Evolutionary conservation across 108 stramenopile genomes (phyloP), one percentile per base, ranked within the genome.

Genomic region (Skeletonema tropicum): DNA sequence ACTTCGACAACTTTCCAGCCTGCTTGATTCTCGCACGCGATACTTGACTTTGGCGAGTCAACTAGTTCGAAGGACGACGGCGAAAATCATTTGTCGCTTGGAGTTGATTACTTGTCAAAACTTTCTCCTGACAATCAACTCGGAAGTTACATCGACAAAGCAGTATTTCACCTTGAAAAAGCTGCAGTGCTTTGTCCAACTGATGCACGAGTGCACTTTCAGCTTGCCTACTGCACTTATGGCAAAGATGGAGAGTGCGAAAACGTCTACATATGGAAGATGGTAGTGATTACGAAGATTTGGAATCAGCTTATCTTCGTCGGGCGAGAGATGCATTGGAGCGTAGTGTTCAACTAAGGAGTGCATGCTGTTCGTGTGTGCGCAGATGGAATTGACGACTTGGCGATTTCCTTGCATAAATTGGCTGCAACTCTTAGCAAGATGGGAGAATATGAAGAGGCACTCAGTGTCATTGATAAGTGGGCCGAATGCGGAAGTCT

Each of bases 401-500:
- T 79, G 45, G 36, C 77, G 14, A 66, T 60, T 38, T 79, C 65
- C 19, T 31, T 71, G 13, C 58, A 79, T 67, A 71, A 58, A 39
- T 60, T 79, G 42, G 66, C 77, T 11, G 64, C 60, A 39, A 79
- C 77, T 21, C 35, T 23, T 7, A 72, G 71, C 48, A 71, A 71
- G 31, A 64, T 72, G 60, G 77, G 77, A 59, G 77, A 79, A 31
- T 79, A 72, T 25, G 55, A 57, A 17, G 72, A 64, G 58, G 77
- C 71, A 41, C 11, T 79, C 29, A 42, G n/a, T 26, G 65, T 61
- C 29, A 71, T 79, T 17, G 77, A 79, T 67, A 70, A 66, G 25
- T 79, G 77, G 77, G 77, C 77, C 42, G 77, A 79, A 32, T 71
- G 71, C 52, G 77, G 77, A 1, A 70, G 68, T 13, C 60, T 79